These are phyloP conservation scores for Carex parvula DNA, from an alignment of 176 grass and related monocot genomes.

Conservation along the genomic window DNA sequence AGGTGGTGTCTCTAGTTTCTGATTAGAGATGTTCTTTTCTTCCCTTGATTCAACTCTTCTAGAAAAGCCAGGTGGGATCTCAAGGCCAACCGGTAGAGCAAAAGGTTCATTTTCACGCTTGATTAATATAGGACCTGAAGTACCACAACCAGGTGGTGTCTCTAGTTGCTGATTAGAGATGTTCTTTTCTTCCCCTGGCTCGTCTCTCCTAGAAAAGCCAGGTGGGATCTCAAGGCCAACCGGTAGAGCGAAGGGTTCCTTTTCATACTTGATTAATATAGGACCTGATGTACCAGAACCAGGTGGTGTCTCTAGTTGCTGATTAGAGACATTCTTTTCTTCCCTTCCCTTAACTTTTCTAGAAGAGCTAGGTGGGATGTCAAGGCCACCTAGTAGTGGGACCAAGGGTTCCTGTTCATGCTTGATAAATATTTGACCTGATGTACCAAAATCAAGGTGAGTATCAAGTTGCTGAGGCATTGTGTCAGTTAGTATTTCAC, in stretches of 20 bases:
- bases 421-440: background rate
- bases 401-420: background rate
- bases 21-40: background rate
- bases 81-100: background rate
- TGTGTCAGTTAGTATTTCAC: background rate
- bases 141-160: too few species aligned
- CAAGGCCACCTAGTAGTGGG: background rate
- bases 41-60: background rate
- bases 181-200: background rate
- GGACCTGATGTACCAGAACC: background rate
- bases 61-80: constrained; percentile 6
- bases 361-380: background rate
- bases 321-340: background rate
- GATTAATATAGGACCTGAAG: too few species aligned
- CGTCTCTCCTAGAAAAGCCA: background rate
- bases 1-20: background rate
- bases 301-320: background rate
- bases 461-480: background rate
- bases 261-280: background rate
- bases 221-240: background rate
- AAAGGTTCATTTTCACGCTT: background rate
- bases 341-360: background rate
- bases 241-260: background rate
- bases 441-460: background rate
- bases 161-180: background rate